Base-by-base conservation (phyloP, 768 basidiomycete species). In the Clitopilus hobsonii region DNA sequence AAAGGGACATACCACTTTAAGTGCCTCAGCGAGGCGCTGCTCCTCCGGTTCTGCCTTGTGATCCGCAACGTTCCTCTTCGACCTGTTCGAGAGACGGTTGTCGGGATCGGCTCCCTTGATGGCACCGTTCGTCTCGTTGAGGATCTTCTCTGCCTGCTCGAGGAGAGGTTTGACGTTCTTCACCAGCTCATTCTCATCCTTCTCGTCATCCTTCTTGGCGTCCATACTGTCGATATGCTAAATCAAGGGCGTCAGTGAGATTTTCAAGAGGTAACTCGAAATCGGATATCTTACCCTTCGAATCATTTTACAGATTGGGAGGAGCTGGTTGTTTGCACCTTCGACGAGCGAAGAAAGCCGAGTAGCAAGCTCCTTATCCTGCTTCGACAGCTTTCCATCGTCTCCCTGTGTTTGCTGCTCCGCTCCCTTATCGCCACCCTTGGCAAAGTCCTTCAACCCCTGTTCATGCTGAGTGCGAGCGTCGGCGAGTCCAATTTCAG, bases 21-120 rank as follows among this genome's bases (percentile, higher is more conserved):
- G 55, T 5, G 70, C 69, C 48, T 73, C 71, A 1, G 71, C 71
- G 48, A 74, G 68, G 6, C 72, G 65, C 49, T 73, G 71, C 48
- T 74, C 73, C 47, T 73, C 67, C 2, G 70, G 68, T 0, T 71
- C 64, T 7, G 73, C 73, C 30, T 64, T 68, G 56, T 73, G 73
- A 48, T 73, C 71, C 26, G 66, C 62, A 57, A 61, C 61, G 51
- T 71, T 69, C 14, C 70, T 61, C 56, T 68, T 67, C 7, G 72
- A 71, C 45, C 64, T 65, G 57, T 71, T 70, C 20, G 65, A 62
- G 23, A 73, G 54, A n/a, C 66, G 65, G 30, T 69, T 67, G 27
- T 72, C 71, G 16, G 72, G 73, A 52, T 74, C 73, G 5, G 72
- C 69, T 10, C 72, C 73, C 11, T 61, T 65, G 47, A 73, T 56